Percentiles rank a stretch among this genome's conserved stretches.
These are phyloP conservation scores for Trametes elegans DNA, from an alignment of 768 basidiomycete species.

Conservation along the genomic window DNA sequence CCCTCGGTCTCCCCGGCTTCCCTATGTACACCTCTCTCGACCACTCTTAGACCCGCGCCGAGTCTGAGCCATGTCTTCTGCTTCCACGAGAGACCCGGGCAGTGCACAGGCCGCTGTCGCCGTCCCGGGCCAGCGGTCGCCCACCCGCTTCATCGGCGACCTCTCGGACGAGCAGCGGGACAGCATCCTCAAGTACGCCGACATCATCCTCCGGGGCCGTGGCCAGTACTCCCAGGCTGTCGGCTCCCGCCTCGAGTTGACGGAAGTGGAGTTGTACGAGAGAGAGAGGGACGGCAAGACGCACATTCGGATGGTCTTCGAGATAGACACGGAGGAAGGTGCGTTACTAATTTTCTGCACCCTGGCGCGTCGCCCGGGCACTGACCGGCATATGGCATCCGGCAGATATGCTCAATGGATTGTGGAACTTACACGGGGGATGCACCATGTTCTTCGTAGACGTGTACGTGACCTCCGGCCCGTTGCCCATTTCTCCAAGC, in stretches of 20 bases:
- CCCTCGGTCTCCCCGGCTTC: too few species aligned
- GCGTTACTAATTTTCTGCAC: neutral
- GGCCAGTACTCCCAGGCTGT: neutral
- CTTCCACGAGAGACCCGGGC: too few species aligned
- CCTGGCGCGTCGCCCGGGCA: neutral
- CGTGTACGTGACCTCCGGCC: conserved; percentile 1
- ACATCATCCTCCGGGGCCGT: neutral
- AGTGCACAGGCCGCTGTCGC: too few species aligned
- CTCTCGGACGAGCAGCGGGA: neutral
- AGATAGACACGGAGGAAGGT: conserved; percentile 9
- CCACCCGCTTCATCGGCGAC: neutral
- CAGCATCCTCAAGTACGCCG: conserved; percentile 1
- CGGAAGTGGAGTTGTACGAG: conserved; percentile 7
- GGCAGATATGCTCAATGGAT: conserved; percentile 16
- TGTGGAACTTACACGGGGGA: conserved; percentile 15
- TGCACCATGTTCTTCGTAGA: conserved; percentile 17
- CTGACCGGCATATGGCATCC: neutral
- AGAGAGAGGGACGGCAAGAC: conserved; percentile 14
- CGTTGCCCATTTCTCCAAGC: too few species aligned
- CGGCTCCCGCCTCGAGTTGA: conserved; percentile 5
- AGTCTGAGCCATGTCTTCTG: too few species aligned
- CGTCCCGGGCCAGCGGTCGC: neutral
- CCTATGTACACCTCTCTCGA: too few species aligned
- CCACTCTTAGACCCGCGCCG: too few species aligned
- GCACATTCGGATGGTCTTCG: conserved; percentile 13